Conservation (phyloP, 495 filamentous ascomycete species). For the Aspergillus mulundensis region DNA sequence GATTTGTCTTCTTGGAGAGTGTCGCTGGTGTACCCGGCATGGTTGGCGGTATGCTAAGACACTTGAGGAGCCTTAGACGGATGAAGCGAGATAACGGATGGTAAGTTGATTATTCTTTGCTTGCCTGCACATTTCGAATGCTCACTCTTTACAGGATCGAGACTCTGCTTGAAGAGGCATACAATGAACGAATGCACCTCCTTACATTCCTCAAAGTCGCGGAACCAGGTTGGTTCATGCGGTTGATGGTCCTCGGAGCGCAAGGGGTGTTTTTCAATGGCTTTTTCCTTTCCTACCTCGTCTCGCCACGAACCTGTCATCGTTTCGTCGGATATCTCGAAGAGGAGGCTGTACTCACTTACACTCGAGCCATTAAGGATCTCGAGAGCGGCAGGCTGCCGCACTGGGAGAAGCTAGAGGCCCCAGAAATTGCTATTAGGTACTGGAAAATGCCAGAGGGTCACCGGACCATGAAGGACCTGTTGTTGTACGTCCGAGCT, state of each 20-base stretch:
- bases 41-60: constrained; percentile 91
- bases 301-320: constrained; percentile 86
- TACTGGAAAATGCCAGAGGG: constrained; percentile 95
- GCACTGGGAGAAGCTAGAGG: constrained; percentile 71
- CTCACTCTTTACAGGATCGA: no score
- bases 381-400: constrained; percentile 80
- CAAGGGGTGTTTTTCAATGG: constrained; percentile 91
- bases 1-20: constrained; percentile 90
- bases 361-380: constrained; percentile 80
- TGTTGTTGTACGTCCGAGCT: constrained; percentile 83
- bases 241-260: constrained; percentile 75
- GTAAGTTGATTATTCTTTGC: constrained; percentile 35
- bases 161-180: constrained; percentile 87
- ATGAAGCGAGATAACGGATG: constrained; percentile 95
- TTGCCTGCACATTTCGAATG: background rate
- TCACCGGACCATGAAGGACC: constrained; percentile 74
- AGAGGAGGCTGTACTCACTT: constrained; percentile 95
- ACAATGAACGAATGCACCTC: constrained; percentile 96
- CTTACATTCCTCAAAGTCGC: constrained; percentile 92
- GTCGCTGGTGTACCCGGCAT: constrained; percentile 95
- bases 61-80: constrained; percentile 74
- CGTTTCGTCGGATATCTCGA: constrained; percentile 96
- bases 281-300: constrained; percentile 83
- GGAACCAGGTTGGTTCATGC: constrained; percentile 87
- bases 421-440: constrained; percentile 80